These are phyloP conservation scores for Tilletia caries DNA, from an alignment of 1,284 basidiomycete species.

Conservation along the genomic window DNA sequence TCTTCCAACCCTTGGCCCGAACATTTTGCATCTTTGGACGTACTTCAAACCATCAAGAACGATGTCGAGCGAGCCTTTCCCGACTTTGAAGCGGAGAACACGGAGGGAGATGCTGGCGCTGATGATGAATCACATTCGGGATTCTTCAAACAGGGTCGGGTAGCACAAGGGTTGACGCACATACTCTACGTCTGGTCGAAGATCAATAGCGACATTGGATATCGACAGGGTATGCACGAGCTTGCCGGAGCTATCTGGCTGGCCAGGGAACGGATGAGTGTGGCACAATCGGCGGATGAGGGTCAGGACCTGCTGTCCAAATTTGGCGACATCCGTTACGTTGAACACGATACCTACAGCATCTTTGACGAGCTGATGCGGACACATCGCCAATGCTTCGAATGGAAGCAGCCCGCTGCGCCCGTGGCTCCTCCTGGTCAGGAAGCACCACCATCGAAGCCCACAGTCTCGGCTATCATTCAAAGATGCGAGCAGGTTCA, in stretches of 20 bases:
- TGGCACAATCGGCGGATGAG: constrained; percentile 9
- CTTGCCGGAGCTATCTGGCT: constrained; percentile 43
- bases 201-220: constrained; percentile 40
- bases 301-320: constrained; percentile 19
- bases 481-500: constrained; percentile 23
- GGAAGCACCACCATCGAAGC: constrained; percentile 12
- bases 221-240: constrained; percentile 54
- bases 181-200: constrained; percentile 45
- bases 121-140: not conserved
- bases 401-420: constrained; percentile 26
- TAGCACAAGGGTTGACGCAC: constrained; percentile 32
- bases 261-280: constrained; percentile 20
- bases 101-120: not conserved
- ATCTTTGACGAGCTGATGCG: constrained; percentile 41
- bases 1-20: constrained; percentile 36
- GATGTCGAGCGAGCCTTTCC: constrained; percentile 45
- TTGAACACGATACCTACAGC: constrained; percentile 43
- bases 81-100: constrained; percentile 30
- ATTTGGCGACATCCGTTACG: constrained; percentile 25
- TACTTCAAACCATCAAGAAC: constrained; percentile 30
- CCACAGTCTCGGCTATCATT: constrained; percentile 27
- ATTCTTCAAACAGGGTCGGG: constrained; percentile 9
- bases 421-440: constrained; percentile 5
- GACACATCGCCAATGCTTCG: constrained; percentile 38
- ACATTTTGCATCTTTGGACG: constrained; percentile 35